These are phyloP conservation scores for Botrytis deweyae DNA, from an alignment of 2,329 filamentous ascomycete species.

Conservation along the genomic window DNA sequence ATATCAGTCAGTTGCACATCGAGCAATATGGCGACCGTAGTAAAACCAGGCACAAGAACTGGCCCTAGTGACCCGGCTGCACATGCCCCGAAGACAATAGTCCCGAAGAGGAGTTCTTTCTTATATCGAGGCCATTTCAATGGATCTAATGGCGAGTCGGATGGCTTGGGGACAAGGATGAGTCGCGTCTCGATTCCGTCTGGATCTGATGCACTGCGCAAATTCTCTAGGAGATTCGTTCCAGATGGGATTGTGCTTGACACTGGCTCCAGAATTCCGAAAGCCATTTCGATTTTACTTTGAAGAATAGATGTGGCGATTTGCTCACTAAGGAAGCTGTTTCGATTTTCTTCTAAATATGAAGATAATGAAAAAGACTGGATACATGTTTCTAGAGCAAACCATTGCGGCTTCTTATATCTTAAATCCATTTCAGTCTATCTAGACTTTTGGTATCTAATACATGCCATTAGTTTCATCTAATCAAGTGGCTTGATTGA, in stretches of 20 bases:
- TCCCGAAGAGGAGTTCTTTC: neutral
- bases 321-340: neutral
- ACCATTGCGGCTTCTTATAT: neutral
- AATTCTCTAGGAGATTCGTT: neutral
- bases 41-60: neutral
- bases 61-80: neutral
- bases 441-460: neutral
- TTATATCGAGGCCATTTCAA: neutral
- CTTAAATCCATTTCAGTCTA: neutral
- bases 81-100: neutral
- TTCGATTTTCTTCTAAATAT: neutral
- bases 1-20: neutral
- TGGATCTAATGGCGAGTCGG: neutral
- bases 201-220: neutral
- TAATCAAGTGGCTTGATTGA: neutral
- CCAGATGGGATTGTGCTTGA: neutral
- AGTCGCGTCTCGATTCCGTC: neutral
- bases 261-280: neutral
- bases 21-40: neutral
- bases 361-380: neutral
- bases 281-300: neutral
- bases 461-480: neutral
- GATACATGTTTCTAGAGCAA: neutral
- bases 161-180: neutral
- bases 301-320: neutral